phyloP scores from a whole-genome alignment of 169 alveolate genomes.

The Plasmodium adleri region DNA sequence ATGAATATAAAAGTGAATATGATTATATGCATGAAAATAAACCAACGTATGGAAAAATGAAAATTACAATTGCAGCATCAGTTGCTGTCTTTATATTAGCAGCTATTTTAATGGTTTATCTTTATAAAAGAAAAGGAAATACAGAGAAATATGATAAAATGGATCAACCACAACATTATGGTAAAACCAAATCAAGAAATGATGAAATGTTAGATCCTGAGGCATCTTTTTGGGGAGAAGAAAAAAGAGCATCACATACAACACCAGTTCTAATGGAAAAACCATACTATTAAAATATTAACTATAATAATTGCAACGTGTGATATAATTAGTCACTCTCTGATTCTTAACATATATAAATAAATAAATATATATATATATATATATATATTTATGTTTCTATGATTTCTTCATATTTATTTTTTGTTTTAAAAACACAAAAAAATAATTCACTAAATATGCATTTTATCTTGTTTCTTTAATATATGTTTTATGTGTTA shows the following conservation, averaged over 20 bases:
- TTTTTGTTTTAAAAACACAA: too few species aligned
- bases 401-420: too few species aligned
- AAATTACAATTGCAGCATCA: slow-evolving; percentile 25
- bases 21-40: neutral
- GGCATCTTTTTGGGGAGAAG: slow-evolving; percentile 78
- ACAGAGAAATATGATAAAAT: slow-evolving; percentile 45
- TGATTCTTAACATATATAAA: too few species aligned
- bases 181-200: slow-evolving; percentile 28
- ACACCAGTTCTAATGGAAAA: slow-evolving; percentile 74
- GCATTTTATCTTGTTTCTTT: too few species aligned
- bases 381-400: too few species aligned
- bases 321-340: too few species aligned
- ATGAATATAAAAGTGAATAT: slow-evolving; percentile 10
- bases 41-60: neutral
- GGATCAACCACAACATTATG: slow-evolving; percentile 54
- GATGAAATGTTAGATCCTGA: slow-evolving; percentile 74
- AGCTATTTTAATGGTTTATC: neutral
- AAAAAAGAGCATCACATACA: slow-evolving; percentile 68
- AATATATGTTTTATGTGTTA: too few species aligned
- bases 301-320: neutral
- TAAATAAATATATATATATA: too few species aligned
- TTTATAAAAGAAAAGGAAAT: slow-evolving; percentile 15
- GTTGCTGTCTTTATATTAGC: slow-evolving; percentile 7
- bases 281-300: slow-evolving; percentile 52
- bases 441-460: too few species aligned